Evolutionary conservation across 805 yeast genomes (phyloP).

Genomic region (Debaryomyces tyrocola): DNA sequence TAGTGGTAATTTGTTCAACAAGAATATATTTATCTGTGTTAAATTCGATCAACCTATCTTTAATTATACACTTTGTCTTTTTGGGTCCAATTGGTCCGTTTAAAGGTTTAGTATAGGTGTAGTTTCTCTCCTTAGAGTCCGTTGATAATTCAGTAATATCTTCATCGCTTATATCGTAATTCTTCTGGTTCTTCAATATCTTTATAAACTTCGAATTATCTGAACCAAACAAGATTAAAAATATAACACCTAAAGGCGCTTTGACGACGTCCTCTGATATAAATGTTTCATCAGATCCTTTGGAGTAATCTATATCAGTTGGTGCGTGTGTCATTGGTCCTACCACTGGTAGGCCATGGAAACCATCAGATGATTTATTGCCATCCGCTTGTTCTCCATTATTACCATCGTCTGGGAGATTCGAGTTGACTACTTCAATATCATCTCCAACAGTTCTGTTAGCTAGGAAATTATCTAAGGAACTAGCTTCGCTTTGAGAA

Average conservation of each 20-base stretch:
- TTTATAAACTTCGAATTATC: conserved; percentile 45
- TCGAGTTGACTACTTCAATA: background rate
- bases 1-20: conserved; percentile 57
- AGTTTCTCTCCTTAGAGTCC: conserved; percentile 44
- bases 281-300: conserved; percentile 51
- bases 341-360: conserved; percentile 38
- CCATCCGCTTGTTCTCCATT: background rate
- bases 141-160: conserved; percentile 28
- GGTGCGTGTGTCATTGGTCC: conserved; percentile 53
- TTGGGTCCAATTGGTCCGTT: conserved; percentile 74
- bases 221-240: conserved; percentile 60
- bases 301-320: conserved; percentile 46
- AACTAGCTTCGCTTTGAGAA: background rate
- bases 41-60: conserved; percentile 54
- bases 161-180: conserved; percentile 55
- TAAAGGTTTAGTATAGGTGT: conserved; percentile 62
- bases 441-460: background rate
- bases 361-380: conserved; percentile 9
- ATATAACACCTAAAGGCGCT: conserved; percentile 69
- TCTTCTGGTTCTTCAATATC: conserved; percentile 60
- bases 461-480: background rate
- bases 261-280: conserved; percentile 52
- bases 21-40: conserved; percentile 50
- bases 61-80: conserved; percentile 65
- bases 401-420: background rate